Conservation (phyloP, 2,329 filamentous ascomycete genomes). For the Verticillium klebahnii region DNA sequence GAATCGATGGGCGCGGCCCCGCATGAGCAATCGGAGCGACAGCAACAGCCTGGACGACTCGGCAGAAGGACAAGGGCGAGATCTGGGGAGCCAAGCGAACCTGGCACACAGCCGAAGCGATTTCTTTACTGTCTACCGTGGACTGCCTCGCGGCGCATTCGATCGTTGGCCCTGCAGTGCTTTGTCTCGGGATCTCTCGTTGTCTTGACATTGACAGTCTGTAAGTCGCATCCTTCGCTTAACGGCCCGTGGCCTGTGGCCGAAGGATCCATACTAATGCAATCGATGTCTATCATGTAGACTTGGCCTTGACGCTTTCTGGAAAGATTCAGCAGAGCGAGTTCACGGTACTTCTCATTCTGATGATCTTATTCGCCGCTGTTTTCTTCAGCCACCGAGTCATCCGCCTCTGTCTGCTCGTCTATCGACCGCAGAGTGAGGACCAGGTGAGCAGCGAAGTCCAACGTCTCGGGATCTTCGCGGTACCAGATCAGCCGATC, state of each 20-base stretch:
- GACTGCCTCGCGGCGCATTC: constrained; percentile 48
- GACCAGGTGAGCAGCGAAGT: constrained; percentile 36
- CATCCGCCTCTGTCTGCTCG: constrained; percentile 66
- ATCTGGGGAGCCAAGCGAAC: background rate
- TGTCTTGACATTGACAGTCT: constrained; percentile 54
- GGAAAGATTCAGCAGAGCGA: constrained; percentile 60
- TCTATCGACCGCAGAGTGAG: constrained; percentile 40
- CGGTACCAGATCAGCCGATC: constrained; percentile 68
- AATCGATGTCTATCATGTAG: constrained; percentile 34
- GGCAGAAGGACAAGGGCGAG: background rate
- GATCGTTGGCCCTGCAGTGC: constrained; percentile 53
- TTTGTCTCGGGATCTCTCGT: constrained; percentile 63
- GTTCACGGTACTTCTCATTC: constrained; percentile 74
- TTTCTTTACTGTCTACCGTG: constrained; percentile 53
- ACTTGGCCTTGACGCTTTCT: constrained; percentile 67
- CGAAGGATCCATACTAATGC: background rate
- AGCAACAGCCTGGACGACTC: background rate
- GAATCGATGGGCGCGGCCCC: background rate
- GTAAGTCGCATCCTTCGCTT: constrained; percentile 43
- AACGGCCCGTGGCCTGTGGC: background rate
- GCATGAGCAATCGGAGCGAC: background rate
- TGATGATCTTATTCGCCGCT: constrained; percentile 68
- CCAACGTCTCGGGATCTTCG: constrained; percentile 45
- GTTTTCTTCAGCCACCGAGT: constrained; percentile 79
- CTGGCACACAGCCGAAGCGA: constrained; percentile 24